Conservation (phyloP, 2,329 filamentous ascomycete genomes). For the Aspergillus novoparasiticus region DNA sequence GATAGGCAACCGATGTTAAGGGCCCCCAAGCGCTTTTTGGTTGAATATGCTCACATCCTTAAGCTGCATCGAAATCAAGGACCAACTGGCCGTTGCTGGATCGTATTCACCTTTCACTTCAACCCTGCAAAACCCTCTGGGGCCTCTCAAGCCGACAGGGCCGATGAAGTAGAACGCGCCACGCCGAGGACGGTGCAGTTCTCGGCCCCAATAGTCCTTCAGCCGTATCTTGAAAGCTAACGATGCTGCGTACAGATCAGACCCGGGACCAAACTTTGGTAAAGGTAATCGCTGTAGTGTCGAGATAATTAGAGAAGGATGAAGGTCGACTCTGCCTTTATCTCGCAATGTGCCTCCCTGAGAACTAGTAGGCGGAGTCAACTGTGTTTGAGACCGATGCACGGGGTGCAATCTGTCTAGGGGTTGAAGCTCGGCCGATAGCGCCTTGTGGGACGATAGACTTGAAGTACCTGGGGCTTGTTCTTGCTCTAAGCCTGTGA, state of each 20-base stretch:
- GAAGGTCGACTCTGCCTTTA: constrained; percentile 18
- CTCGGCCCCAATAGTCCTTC: constrained; percentile 25
- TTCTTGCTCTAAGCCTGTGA: constrained; percentile 12
- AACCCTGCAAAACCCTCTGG: constrained; percentile 37
- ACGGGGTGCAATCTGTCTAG: constrained; percentile 22
- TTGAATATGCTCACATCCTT: constrained; percentile 33
- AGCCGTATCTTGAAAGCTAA: constrained; percentile 35
- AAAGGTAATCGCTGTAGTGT: constrained; percentile 37
- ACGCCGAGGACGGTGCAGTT: constrained; percentile 27
- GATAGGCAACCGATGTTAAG: neutral
- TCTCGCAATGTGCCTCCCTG: constrained; percentile 20
- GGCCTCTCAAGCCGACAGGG: constrained; percentile 36
- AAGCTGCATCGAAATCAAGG: constrained; percentile 32
- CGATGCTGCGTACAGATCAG: constrained; percentile 36
- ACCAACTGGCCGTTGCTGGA: constrained; percentile 32
- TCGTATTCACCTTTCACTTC: constrained; percentile 42
- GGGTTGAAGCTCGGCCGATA: constrained; percentile 18
- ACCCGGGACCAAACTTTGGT: constrained; percentile 36
- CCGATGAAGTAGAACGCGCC: constrained; percentile 39
- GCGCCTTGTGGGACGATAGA: constrained; percentile 13
- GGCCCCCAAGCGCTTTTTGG: constrained; percentile 30
- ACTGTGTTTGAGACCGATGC: constrained; percentile 20
- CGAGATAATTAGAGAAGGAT: constrained; percentile 34
- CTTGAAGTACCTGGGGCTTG: constrained; percentile 18
- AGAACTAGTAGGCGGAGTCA: constrained; percentile 17